Conservation (phyloP, 2,329 filamentous ascomycete species). For the Claviceps purpurea region DNA sequence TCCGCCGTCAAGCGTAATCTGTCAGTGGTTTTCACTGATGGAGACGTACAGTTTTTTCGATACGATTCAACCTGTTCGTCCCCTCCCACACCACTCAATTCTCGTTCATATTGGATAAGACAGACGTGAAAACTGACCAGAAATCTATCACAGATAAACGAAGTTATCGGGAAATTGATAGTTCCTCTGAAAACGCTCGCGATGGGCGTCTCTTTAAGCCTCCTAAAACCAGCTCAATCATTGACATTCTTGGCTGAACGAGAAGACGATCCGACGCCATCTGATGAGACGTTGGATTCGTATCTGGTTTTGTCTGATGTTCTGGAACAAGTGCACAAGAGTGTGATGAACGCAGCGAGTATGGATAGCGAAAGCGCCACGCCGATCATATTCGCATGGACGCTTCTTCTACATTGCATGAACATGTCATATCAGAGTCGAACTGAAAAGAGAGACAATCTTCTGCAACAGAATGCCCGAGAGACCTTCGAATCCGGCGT, state of each 20-base stretch:
- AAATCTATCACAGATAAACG: conserved; percentile 17
- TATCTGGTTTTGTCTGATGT: conserved; percentile 60
- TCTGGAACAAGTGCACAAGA: conserved; percentile 58
- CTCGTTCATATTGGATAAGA: background rate
- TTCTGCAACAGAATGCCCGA: conserved; percentile 44
- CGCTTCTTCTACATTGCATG: conserved; percentile 58
- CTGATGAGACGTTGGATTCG: conserved; percentile 28
- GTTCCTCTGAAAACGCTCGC: conserved; percentile 56
- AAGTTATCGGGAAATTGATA: conserved; percentile 35
- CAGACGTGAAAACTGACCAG: background rate
- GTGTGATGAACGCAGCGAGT: conserved; percentile 49
- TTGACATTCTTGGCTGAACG: conserved; percentile 28
- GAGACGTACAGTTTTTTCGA: conserved; percentile 56
- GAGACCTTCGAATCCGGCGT: conserved; percentile 40
- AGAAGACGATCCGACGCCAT: conserved; percentile 22
- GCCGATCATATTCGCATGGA: conserved; percentile 71
- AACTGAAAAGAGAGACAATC: conserved; percentile 44
- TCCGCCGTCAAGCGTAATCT: conserved; percentile 43
- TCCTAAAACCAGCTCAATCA: conserved; percentile 53
- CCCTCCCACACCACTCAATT: no score
- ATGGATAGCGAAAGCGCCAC: conserved; percentile 47
- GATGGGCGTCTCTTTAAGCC: conserved; percentile 54
- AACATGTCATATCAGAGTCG: conserved; percentile 48
- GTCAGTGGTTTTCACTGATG: conserved; percentile 66
- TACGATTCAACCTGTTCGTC: conserved; percentile 32